A percentile compares a stretch with the other conserved stretches of the same genome.
These are phyloP conservation scores for Neurospora crassa DNA, from an alignment of 2,329 filamentous ascomycete species.

Conservation along the genomic window DNA sequence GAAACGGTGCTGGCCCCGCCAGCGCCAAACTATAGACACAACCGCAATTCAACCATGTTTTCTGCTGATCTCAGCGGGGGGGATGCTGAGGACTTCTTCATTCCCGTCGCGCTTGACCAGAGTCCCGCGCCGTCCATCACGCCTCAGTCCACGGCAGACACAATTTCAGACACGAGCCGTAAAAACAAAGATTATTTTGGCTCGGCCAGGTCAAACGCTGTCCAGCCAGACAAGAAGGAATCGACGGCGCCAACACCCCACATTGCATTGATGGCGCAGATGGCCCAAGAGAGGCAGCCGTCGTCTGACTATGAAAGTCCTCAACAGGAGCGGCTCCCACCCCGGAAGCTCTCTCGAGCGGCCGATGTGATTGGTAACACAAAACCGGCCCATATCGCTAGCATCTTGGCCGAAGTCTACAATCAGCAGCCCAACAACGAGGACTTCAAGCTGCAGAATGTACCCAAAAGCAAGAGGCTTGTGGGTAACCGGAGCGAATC, in stretches of 20 bases:
- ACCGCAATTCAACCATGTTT: constrained; percentile 62
- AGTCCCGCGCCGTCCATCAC: constrained; percentile 49
- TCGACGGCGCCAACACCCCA: constrained; percentile 63
- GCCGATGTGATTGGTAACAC: constrained; percentile 25
- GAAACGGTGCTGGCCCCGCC: constrained; percentile 61
- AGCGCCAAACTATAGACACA: constrained; percentile 67
- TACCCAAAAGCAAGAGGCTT: constrained; percentile 54
- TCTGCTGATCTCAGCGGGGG: constrained; percentile 30
- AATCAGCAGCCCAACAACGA: constrained; percentile 30
- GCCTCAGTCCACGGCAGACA: constrained; percentile 43
- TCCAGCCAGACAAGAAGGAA: constrained; percentile 33
- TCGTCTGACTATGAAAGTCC: constrained; percentile 51
- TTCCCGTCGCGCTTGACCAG: constrained; percentile 66
- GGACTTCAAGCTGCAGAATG: constrained; percentile 73
- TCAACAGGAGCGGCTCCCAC: constrained; percentile 36
- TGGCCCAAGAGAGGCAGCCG: constrained; percentile 65
- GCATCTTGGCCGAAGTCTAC: background rate
- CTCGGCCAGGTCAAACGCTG: constrained; percentile 28
- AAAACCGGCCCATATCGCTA: constrained; percentile 13
- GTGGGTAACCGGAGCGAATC: constrained; percentile 34
- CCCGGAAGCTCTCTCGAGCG: constrained; percentile 37
- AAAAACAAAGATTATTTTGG: constrained; percentile 50
- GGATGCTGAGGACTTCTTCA: constrained; percentile 62
- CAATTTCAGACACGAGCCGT: constrained; percentile 33
- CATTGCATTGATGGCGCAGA: constrained; percentile 86